phyloP scores from a whole-genome alignment of 352 stramenopile genomes.

The Thalassiosira sp. region DNA sequence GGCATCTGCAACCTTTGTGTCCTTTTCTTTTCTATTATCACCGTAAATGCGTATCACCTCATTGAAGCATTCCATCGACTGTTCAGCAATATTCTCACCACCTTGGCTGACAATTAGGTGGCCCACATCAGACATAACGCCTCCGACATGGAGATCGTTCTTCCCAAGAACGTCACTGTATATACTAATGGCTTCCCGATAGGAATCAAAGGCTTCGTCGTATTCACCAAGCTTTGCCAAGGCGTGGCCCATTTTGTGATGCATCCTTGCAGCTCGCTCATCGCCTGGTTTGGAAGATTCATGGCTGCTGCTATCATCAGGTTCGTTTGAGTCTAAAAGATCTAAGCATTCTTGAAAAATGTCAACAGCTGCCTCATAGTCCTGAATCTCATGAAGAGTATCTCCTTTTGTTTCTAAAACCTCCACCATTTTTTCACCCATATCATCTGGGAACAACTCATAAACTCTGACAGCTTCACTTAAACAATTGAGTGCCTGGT shows the following conservation, averaged over 20 bases:
- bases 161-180: slow-evolving; percentile 36
- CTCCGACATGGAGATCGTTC: slow-evolving; percentile 42
- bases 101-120: slow-evolving; percentile 29
- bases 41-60: slow-evolving; percentile 52
- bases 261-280: slow-evolving; percentile 36
- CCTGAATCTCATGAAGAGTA: slow-evolving; percentile 33
- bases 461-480: slow-evolving; percentile 52
- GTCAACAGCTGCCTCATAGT: slow-evolving; percentile 24
- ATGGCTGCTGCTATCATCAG: slow-evolving; percentile 7
- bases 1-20: slow-evolving; percentile 48
- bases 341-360: slow-evolving; percentile 47
- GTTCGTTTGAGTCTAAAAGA: slow-evolving; percentile 17
- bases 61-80: slow-evolving; percentile 50
- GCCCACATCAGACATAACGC: slow-evolving; percentile 59
- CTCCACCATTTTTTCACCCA: slow-evolving; percentile 19
- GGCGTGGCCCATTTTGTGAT: slow-evolving; percentile 47
- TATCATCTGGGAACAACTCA: slow-evolving; percentile 36
- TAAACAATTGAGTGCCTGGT: slow-evolving; percentile 55
- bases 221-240: slow-evolving; percentile 48
- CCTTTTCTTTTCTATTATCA: slow-evolving; percentile 30
- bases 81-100: slow-evolving; percentile 24
- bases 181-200: slow-evolving; percentile 44
- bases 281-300: slow-evolving; percentile 7
- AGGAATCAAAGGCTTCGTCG: slow-evolving; percentile 50
- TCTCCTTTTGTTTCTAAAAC: slow-evolving; percentile 53